Evolutionary conservation across 345 rosid genomes (phyloP), one percentile per base, ranked within the genome.

Genomic region (Mangifera indica): DNA sequence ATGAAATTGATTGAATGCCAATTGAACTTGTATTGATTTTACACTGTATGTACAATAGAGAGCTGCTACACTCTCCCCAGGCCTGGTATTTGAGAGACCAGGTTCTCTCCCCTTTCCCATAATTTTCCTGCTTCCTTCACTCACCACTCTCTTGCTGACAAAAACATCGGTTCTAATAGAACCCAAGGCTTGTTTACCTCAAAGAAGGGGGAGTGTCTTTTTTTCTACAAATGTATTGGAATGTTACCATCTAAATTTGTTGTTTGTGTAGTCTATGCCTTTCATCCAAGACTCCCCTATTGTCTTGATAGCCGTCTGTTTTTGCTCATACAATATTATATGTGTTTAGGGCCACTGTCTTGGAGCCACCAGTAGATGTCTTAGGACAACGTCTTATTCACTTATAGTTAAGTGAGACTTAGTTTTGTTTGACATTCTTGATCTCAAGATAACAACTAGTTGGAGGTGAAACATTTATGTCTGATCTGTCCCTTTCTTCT

Each of bases 341-440:
- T 44, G 34, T 21, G 25, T 15, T 56, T 45, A 56, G 42, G 70
- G 22, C 72, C 20, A 69, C 7, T 29, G 40, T 75, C 94, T 96
- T 2, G 93, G 98, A 69, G 24, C 20, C 37, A 14, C 34, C n/a
- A 13, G n/a, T 14, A n/a, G 18, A 49, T 49, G 26, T 10, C 22
- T 55, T 55, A 22, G 20, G 59, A 22, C 11, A 7, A 55, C 26
- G 7, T 4, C 24, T n/a, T 18, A 14, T 54, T 18, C 4, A 5
- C 7, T 37, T 37, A 96, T 6, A 37, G 42, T 37, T 0, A 37
- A 37, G 42, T 37, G 9, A 9, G n/a, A 10, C 25, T n/a, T 59
- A 83, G 34, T 17, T 7, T 45, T 59, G 37, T 72, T 25, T 45
- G 20, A 45, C 15, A 46, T n/a, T 67, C 24, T 46, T 53, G 46